Evolutionary conservation across 2,329 filamentous ascomycete genomes (phyloP), one percentile per base, ranked within the genome.

Genomic region (Aureobasidium sp.): DNA sequence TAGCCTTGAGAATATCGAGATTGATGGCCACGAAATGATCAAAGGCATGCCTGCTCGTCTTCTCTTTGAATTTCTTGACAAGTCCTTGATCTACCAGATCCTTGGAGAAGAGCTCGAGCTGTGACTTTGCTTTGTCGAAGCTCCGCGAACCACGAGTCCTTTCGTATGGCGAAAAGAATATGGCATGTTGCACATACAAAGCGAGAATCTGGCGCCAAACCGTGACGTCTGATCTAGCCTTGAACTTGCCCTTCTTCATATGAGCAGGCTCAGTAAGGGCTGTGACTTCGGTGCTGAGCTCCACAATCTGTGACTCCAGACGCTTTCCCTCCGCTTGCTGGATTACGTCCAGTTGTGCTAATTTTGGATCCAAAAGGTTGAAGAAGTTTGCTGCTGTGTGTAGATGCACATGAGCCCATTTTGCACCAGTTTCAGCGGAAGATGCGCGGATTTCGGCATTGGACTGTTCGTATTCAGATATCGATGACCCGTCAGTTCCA

Each of bases 91-190:
- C 78, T 25, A 82, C 76, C 29, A 93, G 80, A 69, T 89, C 81
- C n/a, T 78, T 77, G 67, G 88, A 85, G 69, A 94, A 96, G 77
- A 84, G 85, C 64, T 86, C 78, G 7, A 94, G 79, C 67, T 89
- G 84, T 61, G 82, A 79, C 55, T 86, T 79, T 1, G 90, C 90
- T 63, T 83, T 82, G 5, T 79, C 77, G 65, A 86, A 87, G 55
- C 83, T 82, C 55, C 90, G 81, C 2, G 83, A 79, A 14, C 89
- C 88, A 61, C 87, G 85, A 65, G 90, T 86, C 36, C 76, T 75
- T 71, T 95, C 90, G 34, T 84, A 83, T 0, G 86, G 88, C 1
- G 89, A 90, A 72, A 94, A 94, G 76, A 96, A 96, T 34, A 95
- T 81, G 60, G 87, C 83, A 8, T 87, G 87, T 61, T 94, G 87